A percentile compares a stretch with the other conserved stretches of the same genome.
These are phyloP conservation scores for Ustilago sp. DNA, from an alignment of 1,284 basidiomycete genomes.

Conservation along the genomic window DNA sequence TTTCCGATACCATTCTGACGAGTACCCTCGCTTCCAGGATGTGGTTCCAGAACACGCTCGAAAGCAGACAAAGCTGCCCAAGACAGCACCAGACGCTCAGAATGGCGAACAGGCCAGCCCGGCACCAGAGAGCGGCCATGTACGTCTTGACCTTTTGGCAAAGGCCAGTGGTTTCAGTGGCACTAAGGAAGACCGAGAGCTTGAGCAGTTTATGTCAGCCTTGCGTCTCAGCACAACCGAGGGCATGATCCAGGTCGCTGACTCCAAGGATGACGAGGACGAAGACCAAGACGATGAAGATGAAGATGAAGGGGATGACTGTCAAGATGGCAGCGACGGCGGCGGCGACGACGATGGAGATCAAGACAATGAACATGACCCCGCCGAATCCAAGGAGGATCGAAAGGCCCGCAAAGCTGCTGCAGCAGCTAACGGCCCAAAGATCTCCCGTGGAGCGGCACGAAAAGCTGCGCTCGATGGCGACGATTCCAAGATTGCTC, in stretches of 20 bases:
- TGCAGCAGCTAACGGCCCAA: conserved; percentile 75
- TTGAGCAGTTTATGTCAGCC: conserved; percentile 58
- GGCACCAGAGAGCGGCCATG: conserved; percentile 9
- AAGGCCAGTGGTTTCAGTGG: conserved; percentile 63
- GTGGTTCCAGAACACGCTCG: conserved; percentile 48
- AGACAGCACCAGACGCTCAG: conserved; percentile 17
- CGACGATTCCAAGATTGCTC: conserved; percentile 44
- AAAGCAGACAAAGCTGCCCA: conserved; percentile 35
- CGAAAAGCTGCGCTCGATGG: conserved; percentile 29
- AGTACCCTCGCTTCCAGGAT: conserved; percentile 76
- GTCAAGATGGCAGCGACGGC: conserved; percentile 21
- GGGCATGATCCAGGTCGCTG: conserved; percentile 45
- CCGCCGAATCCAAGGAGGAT: conserved; percentile 73
- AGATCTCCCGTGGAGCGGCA: conserved; percentile 43
- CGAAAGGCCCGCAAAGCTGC: conserved; percentile 26
- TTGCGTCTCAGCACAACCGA: conserved; percentile 44
- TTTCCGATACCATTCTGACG: conserved; percentile 89
- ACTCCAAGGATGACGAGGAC: conserved; percentile 17
- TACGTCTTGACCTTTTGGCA: conserved; percentile 59
- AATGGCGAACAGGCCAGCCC: conserved; percentile 8
- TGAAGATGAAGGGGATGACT: conserved; percentile 39
- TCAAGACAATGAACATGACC: conserved; percentile 78
- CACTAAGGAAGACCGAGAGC: conserved; percentile 52
- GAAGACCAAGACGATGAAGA: conserved; percentile 16
- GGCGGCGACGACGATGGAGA: conserved; percentile 73